Conservation (phyloP, 805 yeast genomes). For the Zygosaccharomyces bisporus region DNA sequence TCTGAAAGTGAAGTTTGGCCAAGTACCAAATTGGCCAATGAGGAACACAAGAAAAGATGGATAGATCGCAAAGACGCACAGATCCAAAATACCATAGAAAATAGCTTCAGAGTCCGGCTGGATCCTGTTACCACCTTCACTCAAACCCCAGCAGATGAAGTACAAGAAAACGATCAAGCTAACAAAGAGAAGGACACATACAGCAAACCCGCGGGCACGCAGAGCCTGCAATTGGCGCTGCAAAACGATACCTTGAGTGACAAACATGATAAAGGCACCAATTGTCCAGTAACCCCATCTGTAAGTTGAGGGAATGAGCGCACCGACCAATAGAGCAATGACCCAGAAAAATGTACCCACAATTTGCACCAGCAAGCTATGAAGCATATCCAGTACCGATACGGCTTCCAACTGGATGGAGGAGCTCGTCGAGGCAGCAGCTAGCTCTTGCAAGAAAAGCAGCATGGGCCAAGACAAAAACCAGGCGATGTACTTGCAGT, state of each 20-base stretch:
- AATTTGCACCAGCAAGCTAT: slow-evolving; percentile 40
- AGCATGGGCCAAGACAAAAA: slow-evolving; percentile 45
- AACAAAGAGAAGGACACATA: slow-evolving; percentile 22
- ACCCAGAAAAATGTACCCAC: slow-evolving; percentile 47
- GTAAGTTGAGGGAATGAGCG: slow-evolving; percentile 51
- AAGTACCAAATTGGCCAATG: slow-evolving; percentile 14
- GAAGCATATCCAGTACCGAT: slow-evolving; percentile 18
- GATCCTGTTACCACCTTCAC: slow-evolving; percentile 54
- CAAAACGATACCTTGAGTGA: slow-evolving; percentile 34
- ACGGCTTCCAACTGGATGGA: slow-evolving; percentile 7
- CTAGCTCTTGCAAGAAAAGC: slow-evolving; percentile 31
- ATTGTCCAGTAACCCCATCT: slow-evolving; percentile 69
- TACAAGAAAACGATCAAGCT: slow-evolving; percentile 40
- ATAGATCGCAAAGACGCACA: slow-evolving; percentile 41
- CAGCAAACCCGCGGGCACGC: slow-evolving; percentile 15
- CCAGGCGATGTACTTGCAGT: slow-evolving; percentile 44
- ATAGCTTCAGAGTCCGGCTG: slow-evolving; percentile 53
- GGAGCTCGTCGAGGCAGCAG: slow-evolving; percentile 13
- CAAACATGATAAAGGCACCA: slow-evolving; percentile 44
- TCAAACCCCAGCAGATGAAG: slow-evolving; percentile 48
- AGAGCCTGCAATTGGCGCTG: slow-evolving; percentile 32
- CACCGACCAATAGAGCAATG: slow-evolving; percentile 53
- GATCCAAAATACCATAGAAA: slow-evolving; percentile 51
- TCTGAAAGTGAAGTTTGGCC: slow-evolving; percentile 17
- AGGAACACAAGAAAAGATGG: slow-evolving; percentile 37